phyloP scores from a whole-genome alignment of 441 rosid species.

The Syzygium syzygioides region DNA sequence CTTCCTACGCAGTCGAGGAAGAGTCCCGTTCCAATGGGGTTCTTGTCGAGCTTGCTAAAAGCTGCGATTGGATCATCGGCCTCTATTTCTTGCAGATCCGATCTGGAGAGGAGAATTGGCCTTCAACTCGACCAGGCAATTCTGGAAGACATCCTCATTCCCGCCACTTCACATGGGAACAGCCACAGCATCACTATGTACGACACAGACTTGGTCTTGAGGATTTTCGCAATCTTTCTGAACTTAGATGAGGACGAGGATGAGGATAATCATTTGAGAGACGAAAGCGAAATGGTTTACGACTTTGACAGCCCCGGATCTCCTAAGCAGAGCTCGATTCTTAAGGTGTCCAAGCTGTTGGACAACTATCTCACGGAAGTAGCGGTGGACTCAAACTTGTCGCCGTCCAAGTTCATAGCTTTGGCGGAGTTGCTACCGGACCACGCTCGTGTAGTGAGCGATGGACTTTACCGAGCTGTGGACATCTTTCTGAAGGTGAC shows the following conservation, averaged over 20 bases:
- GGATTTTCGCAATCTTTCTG: conserved; percentile 81
- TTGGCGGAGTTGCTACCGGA: conserved; percentile 87
- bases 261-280: conserved; percentile 47
- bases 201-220: conserved; percentile 72
- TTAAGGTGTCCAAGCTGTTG: conserved; percentile 82
- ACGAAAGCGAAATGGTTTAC: conserved; percentile 76
- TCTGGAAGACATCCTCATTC: conserved; percentile 85
- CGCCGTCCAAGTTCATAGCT: conserved; percentile 73
- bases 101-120: conserved; percentile 1
- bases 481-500: conserved; percentile 27
- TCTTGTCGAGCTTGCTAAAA: neutral
- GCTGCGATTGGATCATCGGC: neutral
- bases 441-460: conserved; percentile 80
- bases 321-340: conserved; percentile 86
- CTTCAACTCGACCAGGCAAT: conserved; percentile 20
- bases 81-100: neutral
- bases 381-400: conserved; percentile 68
- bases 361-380: conserved; percentile 86
- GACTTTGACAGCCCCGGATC: conserved; percentile 92
- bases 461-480: conserved; percentile 84
- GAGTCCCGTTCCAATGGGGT: neutral
- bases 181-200: conserved; percentile 44
- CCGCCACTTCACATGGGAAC: conserved; percentile 52
- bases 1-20: conserved; percentile 3
- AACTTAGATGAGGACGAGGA: conserved; percentile 84